Base-by-base conservation (phyloP, 108 stramenopile species). In the Skeletonema marinoi region DNA sequence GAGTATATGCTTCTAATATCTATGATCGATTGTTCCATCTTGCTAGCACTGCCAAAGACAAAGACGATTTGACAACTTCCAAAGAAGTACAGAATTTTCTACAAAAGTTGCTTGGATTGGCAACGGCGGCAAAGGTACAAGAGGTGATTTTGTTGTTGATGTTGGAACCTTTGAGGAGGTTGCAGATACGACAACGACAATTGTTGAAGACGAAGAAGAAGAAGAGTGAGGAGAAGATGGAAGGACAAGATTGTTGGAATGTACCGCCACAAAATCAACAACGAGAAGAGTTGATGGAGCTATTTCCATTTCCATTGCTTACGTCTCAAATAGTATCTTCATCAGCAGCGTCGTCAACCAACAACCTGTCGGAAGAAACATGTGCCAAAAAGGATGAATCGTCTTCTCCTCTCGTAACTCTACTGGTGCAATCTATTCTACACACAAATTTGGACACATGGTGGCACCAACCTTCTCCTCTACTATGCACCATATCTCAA, bases 381-480 rank as follows among this genome's bases (percentile, higher is more conserved):
- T 3, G 35, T 36, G 6, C 44, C 25, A 54, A 7, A 29, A 56
- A 29, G 7, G 54, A 10, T 25, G 44, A 46, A 48, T 36, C 42
- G 14, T 39, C 59, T 29, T 11, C 66, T 51, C 48, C 41, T 58
- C 30, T 59, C 56, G 64, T 21, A 16, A 32, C 16, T 29, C 9
- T 56, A 9, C 50, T 80, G 17, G 60, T 73, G 16, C 42, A 64
- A 9, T 56, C 54, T 0, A 56, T 56, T 56, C 9, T 56, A 56
- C 21, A 25, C 2, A 56, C 54, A 8, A 56, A 56, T 10, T 25
- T 10, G 7, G 54, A 56, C 7, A 48, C 67, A 63, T 80, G 79
- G 79, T 80, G 73, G 72, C 56, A 12, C 17, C 68, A 69, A 25
- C 79, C 79, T n/a, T 80, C 79, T 29, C 79, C 67, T 14, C 68